Percentiles rank a stretch among this genome's conserved stretches.
phyloP scores from a whole-genome alignment of 2,329 filamentous ascomycete genomes.

The Penicillium sp. region DNA sequence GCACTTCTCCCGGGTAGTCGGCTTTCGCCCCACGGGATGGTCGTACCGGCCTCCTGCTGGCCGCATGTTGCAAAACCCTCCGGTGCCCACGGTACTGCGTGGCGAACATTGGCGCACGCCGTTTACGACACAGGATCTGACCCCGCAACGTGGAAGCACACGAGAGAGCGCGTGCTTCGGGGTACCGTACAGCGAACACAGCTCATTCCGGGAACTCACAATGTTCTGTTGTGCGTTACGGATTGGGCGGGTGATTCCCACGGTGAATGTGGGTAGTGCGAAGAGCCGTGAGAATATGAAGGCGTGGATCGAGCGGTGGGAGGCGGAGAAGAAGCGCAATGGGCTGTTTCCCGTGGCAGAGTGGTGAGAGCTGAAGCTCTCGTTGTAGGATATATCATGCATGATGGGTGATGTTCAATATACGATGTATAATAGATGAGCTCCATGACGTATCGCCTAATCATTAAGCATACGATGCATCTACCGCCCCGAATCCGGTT shows the following conservation, averaged over 20 bases:
- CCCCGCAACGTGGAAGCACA: slow-evolving; percentile 79
- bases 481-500: too few species aligned
- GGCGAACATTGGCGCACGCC: slow-evolving; percentile 71
- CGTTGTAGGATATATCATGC: not conserved
- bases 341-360: slow-evolving; percentile 53
- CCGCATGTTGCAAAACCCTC: slow-evolving; percentile 60
- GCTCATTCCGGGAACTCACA: slow-evolving; percentile 87
- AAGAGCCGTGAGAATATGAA: slow-evolving; percentile 66
- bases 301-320: slow-evolving; percentile 64
- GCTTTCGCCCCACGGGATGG: slow-evolving; percentile 92
- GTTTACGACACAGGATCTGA: slow-evolving; percentile 70
- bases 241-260: slow-evolving; percentile 88
- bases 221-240: slow-evolving; percentile 86
- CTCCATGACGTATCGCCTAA: not conserved
- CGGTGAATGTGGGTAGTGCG: slow-evolving; percentile 76
- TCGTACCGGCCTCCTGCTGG: slow-evolving; percentile 74
- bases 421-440: too few species aligned
- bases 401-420: too few species aligned
- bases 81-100: slow-evolving; percentile 64
- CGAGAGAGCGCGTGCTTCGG: slow-evolving; percentile 82
- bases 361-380: slow-evolving; percentile 21
- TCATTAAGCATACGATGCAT: not conserved
- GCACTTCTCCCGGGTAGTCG: slow-evolving; percentile 81
- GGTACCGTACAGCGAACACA: slow-evolving; percentile 94
- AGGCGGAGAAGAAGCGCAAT: slow-evolving; percentile 60